Percentiles rank a stretch among this genome's conserved stretches.
Evolutionary conservation across 192 early-diverging fungal genomes (phyloP).

Genomic region (Paraglomus brasilianum): DNA sequence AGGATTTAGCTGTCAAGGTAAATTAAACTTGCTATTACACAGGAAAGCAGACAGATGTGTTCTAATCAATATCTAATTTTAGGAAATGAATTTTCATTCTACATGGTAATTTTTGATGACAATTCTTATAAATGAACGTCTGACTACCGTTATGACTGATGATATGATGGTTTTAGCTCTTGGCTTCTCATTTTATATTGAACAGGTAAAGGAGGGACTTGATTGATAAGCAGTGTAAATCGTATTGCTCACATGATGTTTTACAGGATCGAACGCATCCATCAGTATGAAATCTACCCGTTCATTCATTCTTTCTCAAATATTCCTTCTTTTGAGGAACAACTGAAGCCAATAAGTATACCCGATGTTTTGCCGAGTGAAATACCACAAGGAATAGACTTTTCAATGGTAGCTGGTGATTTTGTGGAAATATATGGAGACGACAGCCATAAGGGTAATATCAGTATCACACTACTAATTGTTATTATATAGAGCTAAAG

Average conservation of each 20-base stretch:
- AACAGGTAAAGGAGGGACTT: slow-evolving; percentile 57
- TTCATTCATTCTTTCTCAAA: slow-evolving; percentile 95
- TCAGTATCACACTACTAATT: neutral
- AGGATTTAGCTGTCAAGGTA: slow-evolving; percentile 76
- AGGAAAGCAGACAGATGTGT: neutral
- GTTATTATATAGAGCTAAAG: neutral
- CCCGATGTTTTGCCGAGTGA: slow-evolving; percentile 81
- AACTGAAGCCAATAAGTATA: slow-evolving; percentile 66
- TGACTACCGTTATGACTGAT: no score
- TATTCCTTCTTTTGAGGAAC: slow-evolving; percentile 52
- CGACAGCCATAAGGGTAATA: slow-evolving; percentile 29
- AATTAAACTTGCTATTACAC: no score
- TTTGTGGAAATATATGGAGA: slow-evolving; percentile 87
- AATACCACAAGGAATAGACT: slow-evolving; percentile 69
- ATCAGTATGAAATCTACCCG: slow-evolving; percentile 79
- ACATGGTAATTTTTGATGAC: slow-evolving; percentile 65
- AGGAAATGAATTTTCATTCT: slow-evolving; percentile 97
- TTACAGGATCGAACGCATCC: slow-evolving; percentile 45
- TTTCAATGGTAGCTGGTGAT: slow-evolving; percentile 97
- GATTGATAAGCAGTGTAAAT: slow-evolving; percentile 1
- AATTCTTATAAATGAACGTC: neutral
- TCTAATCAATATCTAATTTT: slow-evolving; percentile 20
- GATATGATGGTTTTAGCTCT: slow-evolving; percentile 46
- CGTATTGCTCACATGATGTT: neutral
- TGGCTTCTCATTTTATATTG: slow-evolving; percentile 92